Base-by-base conservation (phyloP, 2,329 filamentous ascomycete species). In the Fusarium sambucinum region DNA sequence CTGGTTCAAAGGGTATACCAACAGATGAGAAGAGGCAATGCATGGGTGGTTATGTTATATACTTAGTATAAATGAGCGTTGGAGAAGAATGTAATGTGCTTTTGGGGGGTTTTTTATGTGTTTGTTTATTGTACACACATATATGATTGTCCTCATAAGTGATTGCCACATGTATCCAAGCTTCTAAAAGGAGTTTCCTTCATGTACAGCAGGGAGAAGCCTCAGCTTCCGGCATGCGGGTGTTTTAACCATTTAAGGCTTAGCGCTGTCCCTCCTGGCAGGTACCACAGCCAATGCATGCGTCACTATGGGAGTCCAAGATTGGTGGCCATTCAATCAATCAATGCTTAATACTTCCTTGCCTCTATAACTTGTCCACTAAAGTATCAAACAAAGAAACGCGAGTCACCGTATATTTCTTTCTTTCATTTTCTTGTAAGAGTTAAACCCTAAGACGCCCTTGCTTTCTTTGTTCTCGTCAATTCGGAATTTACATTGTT, bases 1-100 rank as follows among this genome's bases (percentile, higher is more conserved):
- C 46, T 41, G 63, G 27, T 38, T 46, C 38, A 37, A 67, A 47
- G 66, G 40, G 56, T 57, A 63, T 69, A 69, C 66, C 66, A 69
- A 46, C 48, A 44, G 57, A 46, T 47, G 41, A 45, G 27, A 30
- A 51, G 29, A 35, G 32, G 23, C 27, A 50, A 33, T 55, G 37
- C 21, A 58, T 69, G 44, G 48, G 27, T 19, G 35, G 13, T 42
- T 42, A 37, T 37, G n/a, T 47, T 47, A 37, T 12, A 40, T 51
- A 33, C 8, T 11, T 33, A 51, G 44, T 40, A 52, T 25, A 45
- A 16, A 48, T 47, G 23, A 53, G 53, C 25, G 30, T 27, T 19
- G 41, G 16, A 16, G 30, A 10, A 53, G 14, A 17, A 37, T 6
- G n/a, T 9, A 35, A 23, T n/a, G n/a, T 42, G 21, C 9, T 27